Evolutionary conservation across 768 basidiomycete species (phyloP).

Genomic region (Mrakia blollopis): DNA sequence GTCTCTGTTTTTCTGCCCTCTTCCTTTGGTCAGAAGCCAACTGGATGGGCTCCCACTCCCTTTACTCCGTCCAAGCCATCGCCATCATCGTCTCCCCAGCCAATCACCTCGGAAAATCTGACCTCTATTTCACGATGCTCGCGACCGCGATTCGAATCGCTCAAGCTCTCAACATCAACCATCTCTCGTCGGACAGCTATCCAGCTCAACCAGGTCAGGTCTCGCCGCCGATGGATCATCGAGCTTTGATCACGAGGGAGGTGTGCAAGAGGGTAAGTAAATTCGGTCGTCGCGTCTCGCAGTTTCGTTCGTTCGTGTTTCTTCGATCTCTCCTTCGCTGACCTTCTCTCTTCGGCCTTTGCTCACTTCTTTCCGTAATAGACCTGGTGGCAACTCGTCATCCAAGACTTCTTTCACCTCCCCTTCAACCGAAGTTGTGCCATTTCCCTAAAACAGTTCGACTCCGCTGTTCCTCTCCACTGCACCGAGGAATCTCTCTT

Average conservation of each 20-base stretch:
- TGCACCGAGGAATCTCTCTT: slow-evolving; percentile 17
- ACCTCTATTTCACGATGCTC: slow-evolving; percentile 34
- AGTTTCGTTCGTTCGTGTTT: neutral
- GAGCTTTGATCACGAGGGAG: slow-evolving; percentile 32
- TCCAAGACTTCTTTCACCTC: slow-evolving; percentile 37
- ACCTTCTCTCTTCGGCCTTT: neutral
- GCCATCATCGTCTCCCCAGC: slow-evolving; percentile 33
- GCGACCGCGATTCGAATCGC: slow-evolving; percentile 6
- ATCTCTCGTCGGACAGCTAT: slow-evolving; percentile 34
- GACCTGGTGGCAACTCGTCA: slow-evolving; percentile 35
- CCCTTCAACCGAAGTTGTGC: slow-evolving; percentile 35
- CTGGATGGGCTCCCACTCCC: slow-evolving; percentile 26
- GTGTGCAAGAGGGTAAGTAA: slow-evolving; percentile 33
- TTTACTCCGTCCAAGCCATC: slow-evolving; percentile 35
- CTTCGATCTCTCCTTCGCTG: neutral
- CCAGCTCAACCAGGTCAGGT: neutral
- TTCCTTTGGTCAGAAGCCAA: slow-evolving; percentile 7
- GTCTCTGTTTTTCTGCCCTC: too few relatives aligned
- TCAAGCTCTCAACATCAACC: slow-evolving; percentile 30
- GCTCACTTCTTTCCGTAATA: neutral
- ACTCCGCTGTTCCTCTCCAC: slow-evolving; percentile 28
- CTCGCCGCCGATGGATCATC: slow-evolving; percentile 9
- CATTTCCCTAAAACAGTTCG: slow-evolving; percentile 22
- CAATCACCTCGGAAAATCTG: slow-evolving; percentile 36
- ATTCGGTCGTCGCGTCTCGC: neutral